Conservation (phyloP, 2,329 filamentous ascomycete species). For the Phialophora expanda region DNA sequence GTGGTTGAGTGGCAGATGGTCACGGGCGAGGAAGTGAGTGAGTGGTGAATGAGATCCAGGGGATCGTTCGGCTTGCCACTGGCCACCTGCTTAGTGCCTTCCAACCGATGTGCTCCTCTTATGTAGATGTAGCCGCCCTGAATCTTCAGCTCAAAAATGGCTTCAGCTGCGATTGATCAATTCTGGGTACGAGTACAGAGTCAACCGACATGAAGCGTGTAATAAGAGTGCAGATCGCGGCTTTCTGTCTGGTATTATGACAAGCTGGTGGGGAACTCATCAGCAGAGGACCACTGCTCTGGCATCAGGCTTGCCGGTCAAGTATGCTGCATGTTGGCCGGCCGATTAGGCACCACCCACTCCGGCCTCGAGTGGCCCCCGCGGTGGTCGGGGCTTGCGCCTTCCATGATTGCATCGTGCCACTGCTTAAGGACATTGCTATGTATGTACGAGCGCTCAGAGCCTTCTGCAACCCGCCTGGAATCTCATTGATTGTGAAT, state of each 20-base stretch:
- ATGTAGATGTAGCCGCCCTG: not conserved
- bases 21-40: not conserved
- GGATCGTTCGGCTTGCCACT: not conserved
- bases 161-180: not conserved
- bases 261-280: not conserved
- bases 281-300: not conserved
- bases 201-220: not conserved
- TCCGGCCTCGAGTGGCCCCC: not conserved
- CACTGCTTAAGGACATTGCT: not conserved
- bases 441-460: not conserved
- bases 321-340: not conserved
- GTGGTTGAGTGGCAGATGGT: not conserved
- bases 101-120: not conserved
- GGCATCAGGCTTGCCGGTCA: not conserved
- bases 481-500: not conserved
- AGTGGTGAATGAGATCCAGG: not conserved
- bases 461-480: not conserved
- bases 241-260: not conserved
- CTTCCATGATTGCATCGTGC: not conserved
- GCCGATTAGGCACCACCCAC: not conserved
- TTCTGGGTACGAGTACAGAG: not conserved
- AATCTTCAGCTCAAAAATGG: not conserved
- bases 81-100: slow-evolving; percentile 2
- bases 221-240: not conserved
- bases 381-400: slow-evolving; percentile 4